Evolutionary conservation across 768 basidiomycete species (phyloP).

Genomic region (Panaeolus papilionaceus): DNA sequence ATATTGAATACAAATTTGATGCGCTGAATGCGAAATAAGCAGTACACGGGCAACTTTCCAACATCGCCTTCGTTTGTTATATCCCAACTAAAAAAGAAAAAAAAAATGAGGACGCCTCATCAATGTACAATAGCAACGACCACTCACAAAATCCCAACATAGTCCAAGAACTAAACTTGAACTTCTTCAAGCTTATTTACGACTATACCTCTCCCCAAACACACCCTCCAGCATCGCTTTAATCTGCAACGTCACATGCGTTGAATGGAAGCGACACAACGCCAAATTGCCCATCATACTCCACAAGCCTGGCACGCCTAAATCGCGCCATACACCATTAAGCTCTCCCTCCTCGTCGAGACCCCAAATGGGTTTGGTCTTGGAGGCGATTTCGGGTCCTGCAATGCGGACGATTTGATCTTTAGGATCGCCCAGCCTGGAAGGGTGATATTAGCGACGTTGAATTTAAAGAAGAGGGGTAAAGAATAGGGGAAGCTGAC

Average conservation of each 20-base stretch:
- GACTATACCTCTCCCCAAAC: slow-evolving; percentile 14
- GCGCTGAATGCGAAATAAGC: too few species aligned
- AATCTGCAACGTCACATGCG: slow-evolving; percentile 72
- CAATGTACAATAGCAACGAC: too few species aligned
- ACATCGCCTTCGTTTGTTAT: too few species aligned
- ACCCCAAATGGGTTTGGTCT: slow-evolving; percentile 63
- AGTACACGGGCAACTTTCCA: too few species aligned
- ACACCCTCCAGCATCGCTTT: slow-evolving; percentile 62
- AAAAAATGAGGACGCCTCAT: too few species aligned
- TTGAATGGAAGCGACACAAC: slow-evolving; percentile 70
- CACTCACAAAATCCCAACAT: too few species aligned
- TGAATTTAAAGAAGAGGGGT: too few species aligned
- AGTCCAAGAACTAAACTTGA: too few species aligned
- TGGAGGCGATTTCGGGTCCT: slow-evolving; percentile 44
- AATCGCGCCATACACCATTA: slow-evolving; percentile 43
- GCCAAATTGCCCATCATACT: slow-evolving; percentile 70
- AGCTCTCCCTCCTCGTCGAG: slow-evolving; percentile 71
- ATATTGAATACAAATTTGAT: too few species aligned
- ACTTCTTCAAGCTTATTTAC: too few species aligned
- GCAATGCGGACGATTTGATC: slow-evolving; percentile 37
- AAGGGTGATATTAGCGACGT: neutral
- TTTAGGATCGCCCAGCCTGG: slow-evolving; percentile 52
- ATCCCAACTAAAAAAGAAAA: too few species aligned
- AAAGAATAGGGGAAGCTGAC: too few species aligned
- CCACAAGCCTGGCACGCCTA: slow-evolving; percentile 62